phyloP scores from a whole-genome alignment of 1,139 yeast genomes.

The Yamadazyma triangularis region DNA sequence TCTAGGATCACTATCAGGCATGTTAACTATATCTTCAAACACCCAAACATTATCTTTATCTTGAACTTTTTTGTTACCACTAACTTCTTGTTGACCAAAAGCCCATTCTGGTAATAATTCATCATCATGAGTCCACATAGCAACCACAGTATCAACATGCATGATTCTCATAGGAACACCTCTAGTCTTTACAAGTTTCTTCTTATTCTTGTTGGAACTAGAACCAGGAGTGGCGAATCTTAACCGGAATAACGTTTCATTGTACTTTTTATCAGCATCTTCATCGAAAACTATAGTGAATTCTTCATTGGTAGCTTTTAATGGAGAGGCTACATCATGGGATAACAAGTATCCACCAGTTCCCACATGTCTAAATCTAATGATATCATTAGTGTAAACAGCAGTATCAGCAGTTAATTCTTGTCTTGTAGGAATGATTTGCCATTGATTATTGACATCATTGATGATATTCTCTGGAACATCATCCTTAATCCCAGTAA shows the following conservation, averaged over 20 bases:
- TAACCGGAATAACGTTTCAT: conserved; percentile 77
- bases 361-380: conserved; percentile 77
- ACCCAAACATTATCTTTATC: conserved; percentile 72
- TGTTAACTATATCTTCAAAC: conserved; percentile 65
- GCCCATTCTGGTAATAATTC: conserved; percentile 92
- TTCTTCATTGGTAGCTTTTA: conserved; percentile 86
- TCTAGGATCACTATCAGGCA: conserved; percentile 56
- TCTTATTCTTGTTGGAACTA: conserved; percentile 37
- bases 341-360: conserved; percentile 79
- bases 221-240: conserved; percentile 42
- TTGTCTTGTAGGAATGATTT: conserved; percentile 60
- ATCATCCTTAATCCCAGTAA: conserved; percentile 56
- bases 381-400: conserved; percentile 53
- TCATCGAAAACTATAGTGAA: conserved; percentile 67
- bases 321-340: conserved; percentile 98
- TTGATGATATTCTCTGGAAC: conserved; percentile 38
- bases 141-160: conserved; percentile 85
- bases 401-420: conserved; percentile 30
- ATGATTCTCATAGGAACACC: conserved; percentile 64
- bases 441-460: conserved; percentile 82
- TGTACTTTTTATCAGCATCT: conserved; percentile 37
- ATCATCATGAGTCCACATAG: conserved; percentile 92
- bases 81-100: conserved; percentile 83
- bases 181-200: conserved; percentile 60
- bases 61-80: conserved; percentile 80